Percentiles rank a stretch among this genome's conserved stretches.
Evolutionary conservation across 768 basidiomycete species (phyloP).

Genomic region (Leccinum obscurum): DNA sequence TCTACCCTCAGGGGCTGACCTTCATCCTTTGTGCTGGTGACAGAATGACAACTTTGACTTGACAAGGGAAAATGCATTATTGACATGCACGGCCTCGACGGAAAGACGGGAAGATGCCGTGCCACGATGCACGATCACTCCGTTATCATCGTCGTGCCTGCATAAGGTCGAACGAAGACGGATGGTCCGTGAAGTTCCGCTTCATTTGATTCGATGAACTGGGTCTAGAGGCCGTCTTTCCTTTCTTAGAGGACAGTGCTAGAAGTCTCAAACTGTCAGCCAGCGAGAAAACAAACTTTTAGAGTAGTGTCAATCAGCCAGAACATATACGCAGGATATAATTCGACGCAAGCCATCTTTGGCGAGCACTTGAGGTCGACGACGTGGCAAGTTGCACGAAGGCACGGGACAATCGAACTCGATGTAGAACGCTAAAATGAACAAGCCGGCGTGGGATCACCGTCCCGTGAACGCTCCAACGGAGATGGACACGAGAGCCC

Average conservation of each 20-base stretch:
- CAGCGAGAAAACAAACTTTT: not conserved
- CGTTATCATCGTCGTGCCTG: not conserved
- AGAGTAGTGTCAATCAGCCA: not conserved
- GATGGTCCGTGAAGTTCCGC: not conserved
- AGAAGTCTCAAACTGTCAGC: not conserved
- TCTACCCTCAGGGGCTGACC: not conserved
- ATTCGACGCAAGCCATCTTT: not conserved
- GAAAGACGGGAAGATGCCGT: not conserved
- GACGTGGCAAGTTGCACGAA: not conserved
- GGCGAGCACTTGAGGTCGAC: not conserved
- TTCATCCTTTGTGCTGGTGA: not conserved
- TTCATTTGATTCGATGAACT: not conserved
- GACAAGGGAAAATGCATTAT: not conserved
- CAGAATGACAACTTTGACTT: not conserved
- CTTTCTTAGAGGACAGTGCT: not conserved
- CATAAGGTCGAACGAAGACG: not conserved
- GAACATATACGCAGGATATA: not conserved
- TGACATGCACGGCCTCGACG: not conserved
- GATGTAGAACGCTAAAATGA: not conserved
- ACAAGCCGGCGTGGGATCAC: not conserved
- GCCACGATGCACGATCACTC: not conserved
- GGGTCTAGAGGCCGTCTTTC: not conserved
- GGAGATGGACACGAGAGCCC: not conserved
- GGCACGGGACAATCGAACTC: not conserved
- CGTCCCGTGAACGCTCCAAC: not conserved